phyloP scores from a whole-genome alignment of 2,329 filamentous ascomycete species.

The Fusarium sp. region DNA sequence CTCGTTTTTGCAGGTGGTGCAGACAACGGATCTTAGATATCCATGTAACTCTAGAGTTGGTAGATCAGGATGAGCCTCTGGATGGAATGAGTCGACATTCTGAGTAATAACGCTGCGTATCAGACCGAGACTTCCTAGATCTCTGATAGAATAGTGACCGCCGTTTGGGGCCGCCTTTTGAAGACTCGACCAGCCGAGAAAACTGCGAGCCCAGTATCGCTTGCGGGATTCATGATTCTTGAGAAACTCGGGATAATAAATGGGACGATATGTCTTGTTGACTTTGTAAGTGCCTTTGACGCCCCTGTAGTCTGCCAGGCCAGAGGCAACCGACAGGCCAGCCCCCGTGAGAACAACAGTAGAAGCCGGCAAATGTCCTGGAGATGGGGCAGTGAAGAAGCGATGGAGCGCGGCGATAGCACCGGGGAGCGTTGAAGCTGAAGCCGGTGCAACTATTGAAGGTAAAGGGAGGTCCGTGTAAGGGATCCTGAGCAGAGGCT shows the following conservation, averaged over 20 bases:
- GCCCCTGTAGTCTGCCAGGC: slow-evolving; percentile 91
- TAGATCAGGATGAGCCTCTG: slow-evolving; percentile 75
- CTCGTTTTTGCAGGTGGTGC: slow-evolving; percentile 78
- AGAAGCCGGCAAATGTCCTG: slow-evolving; percentile 56
- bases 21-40: slow-evolving; percentile 83
- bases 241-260: slow-evolving; percentile 92
- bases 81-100: slow-evolving; percentile 96
- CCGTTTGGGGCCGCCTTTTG: slow-evolving; percentile 80
- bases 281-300: slow-evolving; percentile 89
- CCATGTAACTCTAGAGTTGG: slow-evolving; percentile 89
- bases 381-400: slow-evolving; percentile 74
- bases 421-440: slow-evolving; percentile 73
- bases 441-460: slow-evolving; percentile 76
- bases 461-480: slow-evolving; percentile 85
- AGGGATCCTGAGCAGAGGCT: slow-evolving; percentile 84
- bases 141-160: slow-evolving; percentile 79
- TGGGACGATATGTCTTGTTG: slow-evolving; percentile 89
- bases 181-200: slow-evolving; percentile 88
- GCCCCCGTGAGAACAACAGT: slow-evolving; percentile 76
- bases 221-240: slow-evolving; percentile 84
- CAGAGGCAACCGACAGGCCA: slow-evolving; percentile 91
- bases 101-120: slow-evolving; percentile 86
- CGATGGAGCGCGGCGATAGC: slow-evolving; percentile 79
- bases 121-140: slow-evolving; percentile 76
- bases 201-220: slow-evolving; percentile 95